Percentiles rank a stretch among this genome's conserved stretches.
Conservation (phyloP, 2,329 filamentous ascomycete species). For the Aspergillus phoenicis region DNA sequence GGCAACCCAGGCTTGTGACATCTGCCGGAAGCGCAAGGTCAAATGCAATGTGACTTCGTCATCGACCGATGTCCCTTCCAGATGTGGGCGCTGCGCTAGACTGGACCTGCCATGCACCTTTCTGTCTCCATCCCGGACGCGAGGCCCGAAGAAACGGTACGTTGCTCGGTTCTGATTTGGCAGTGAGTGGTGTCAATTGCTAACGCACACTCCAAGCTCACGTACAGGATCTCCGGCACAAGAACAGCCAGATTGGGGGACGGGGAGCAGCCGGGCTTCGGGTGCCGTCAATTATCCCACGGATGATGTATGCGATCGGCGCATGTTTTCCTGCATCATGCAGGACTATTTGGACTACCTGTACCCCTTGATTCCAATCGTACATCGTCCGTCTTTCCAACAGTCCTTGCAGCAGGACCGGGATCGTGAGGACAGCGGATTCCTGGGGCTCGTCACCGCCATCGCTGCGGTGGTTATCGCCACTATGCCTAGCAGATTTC, state of each 20-base stretch:
- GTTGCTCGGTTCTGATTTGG: not conserved
- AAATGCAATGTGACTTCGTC: slow-evolving; percentile 5
- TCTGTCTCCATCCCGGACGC: slow-evolving; percentile 15
- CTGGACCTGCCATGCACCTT: slow-evolving; percentile 20
- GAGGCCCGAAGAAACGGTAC: slow-evolving; percentile 21
- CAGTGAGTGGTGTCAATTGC: not conserved
- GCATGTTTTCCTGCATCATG: slow-evolving; percentile 18
- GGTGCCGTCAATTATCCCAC: slow-evolving; percentile 7
- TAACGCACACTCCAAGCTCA: not conserved
- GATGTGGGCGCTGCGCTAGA: slow-evolving; percentile 18
- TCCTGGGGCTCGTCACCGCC: slow-evolving; percentile 11
- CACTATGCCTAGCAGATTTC: slow-evolving; percentile 17
- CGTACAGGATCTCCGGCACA: not conserved
- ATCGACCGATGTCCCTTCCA: not conserved
- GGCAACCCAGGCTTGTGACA: slow-evolving; percentile 11
- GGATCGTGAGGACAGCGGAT: slow-evolving; percentile 13
- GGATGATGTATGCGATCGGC: slow-evolving; percentile 17
- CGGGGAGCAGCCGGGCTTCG: not conserved
- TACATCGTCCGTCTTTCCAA: slow-evolving; percentile 20
- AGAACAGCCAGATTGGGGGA: not conserved
- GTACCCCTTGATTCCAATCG: slow-evolving; percentile 19
- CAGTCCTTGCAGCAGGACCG: slow-evolving; percentile 11
- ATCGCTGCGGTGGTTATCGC: slow-evolving; percentile 20
- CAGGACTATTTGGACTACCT: slow-evolving; percentile 20
- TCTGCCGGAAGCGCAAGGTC: slow-evolving; percentile 11